These are phyloP conservation scores for Lepidium didymum DNA, from an alignment of 345 rosid species.

Conservation along the genomic window DNA sequence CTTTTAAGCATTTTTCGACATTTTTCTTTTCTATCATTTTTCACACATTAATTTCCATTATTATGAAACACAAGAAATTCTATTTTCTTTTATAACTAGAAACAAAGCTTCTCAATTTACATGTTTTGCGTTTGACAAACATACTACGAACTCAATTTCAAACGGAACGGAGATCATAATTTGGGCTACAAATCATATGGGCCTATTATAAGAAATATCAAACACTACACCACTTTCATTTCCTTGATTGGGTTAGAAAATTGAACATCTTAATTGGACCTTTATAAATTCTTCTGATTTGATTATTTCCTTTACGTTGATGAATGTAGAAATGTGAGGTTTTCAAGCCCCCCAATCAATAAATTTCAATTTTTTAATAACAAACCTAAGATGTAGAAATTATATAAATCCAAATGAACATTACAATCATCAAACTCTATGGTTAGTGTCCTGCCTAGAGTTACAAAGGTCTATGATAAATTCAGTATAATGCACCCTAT, in stretches of 20 bases:
- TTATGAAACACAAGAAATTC: neutral
- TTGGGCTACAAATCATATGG: neutral
- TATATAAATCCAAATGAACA: too few relatives aligned
- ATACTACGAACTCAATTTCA: neutral
- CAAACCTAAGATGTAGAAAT: too few relatives aligned
- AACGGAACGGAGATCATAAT: neutral
- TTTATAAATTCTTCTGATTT: neutral
- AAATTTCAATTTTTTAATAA: too few relatives aligned
- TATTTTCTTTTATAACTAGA: neutral
- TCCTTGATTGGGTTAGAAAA: too few relatives aligned
- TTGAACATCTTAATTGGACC: too few relatives aligned
- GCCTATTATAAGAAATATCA: neutral
- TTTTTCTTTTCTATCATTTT: constrained; percentile 6
- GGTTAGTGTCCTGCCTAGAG: too few relatives aligned
- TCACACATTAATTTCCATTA: constrained; percentile 6
- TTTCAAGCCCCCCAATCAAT: too few relatives aligned
- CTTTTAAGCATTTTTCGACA: constrained; percentile 11
- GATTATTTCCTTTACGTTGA: neutral
- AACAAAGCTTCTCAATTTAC: neutral
- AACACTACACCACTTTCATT: too few relatives aligned
- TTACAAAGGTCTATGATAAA: too few relatives aligned
- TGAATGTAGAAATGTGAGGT: neutral
- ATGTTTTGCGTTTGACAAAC: too few relatives aligned
- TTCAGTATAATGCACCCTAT: too few relatives aligned
- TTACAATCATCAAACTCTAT: too few relatives aligned